A percentile compares a stretch with the other conserved stretches of the same genome.
phyloP scores from a whole-genome alignment of 805 yeast species.

The Candida mattraensis region DNA sequence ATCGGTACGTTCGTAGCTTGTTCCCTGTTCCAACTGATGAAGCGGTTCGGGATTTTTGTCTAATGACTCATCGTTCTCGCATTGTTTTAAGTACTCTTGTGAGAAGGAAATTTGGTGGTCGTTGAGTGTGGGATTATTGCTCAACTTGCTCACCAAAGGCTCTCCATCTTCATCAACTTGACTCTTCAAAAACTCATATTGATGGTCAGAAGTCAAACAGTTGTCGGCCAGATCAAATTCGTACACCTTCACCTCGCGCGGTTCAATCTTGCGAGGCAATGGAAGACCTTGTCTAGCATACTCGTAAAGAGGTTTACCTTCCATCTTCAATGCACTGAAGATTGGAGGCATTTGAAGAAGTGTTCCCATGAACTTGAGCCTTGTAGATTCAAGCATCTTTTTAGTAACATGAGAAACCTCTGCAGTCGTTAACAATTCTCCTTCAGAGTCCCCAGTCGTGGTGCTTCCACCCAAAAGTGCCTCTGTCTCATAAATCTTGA shows the following conservation, averaged over 20 bases:
- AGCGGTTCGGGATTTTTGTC: conserved; percentile 42
- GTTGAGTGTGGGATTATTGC: conserved; percentile 54
- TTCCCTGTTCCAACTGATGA: conserved; percentile 36
- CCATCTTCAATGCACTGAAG: conserved; percentile 89
- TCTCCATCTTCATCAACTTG: conserved; percentile 48
- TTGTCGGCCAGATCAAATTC: conserved; percentile 55
- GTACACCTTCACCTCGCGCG: conserved; percentile 65
- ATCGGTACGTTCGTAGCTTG: conserved; percentile 35
- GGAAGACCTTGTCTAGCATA: conserved; percentile 89
- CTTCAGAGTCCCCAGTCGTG: conserved; percentile 92
- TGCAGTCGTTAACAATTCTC: conserved; percentile 66
- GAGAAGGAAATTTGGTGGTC: conserved; percentile 65
- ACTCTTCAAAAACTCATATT: conserved; percentile 46
- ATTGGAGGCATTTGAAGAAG: conserved; percentile 92
- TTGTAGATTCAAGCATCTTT: conserved; percentile 49
- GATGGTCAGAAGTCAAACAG: conserved; percentile 54
- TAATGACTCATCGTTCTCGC: conserved; percentile 35
- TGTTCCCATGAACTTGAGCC: conserved; percentile 72
- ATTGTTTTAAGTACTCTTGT: conserved; percentile 48
- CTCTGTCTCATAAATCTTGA: conserved; percentile 77
- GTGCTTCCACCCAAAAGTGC: conserved; percentile 90
- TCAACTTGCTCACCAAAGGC: conserved; percentile 38
- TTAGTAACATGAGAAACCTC: conserved; percentile 55
- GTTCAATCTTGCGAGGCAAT: conserved; percentile 78
- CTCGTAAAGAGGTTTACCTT: conserved; percentile 91